Base-by-base conservation (phyloP, 2,329 filamentous ascomycete species). In the Penicillium sp. region DNA sequence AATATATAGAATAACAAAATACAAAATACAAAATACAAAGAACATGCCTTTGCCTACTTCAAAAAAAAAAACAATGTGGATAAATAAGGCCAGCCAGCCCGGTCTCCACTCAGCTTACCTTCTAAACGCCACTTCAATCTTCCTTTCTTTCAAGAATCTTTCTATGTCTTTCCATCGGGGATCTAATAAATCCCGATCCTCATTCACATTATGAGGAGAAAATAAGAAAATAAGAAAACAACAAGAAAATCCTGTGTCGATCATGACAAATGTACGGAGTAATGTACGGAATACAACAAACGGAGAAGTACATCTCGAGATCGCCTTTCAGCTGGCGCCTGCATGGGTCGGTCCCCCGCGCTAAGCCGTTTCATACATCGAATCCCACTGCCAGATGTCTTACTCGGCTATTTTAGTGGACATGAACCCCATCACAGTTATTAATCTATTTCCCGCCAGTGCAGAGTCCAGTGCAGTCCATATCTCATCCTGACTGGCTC, bases 371-470 rank as follows among this genome's bases (percentile, higher is more conserved):
- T 34, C 49, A 26, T 34, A 10, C 44, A 29, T 29, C 61, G 50
- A 63, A 63, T 63, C 61, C 61, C 22, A 14, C 16, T 32, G 34
- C 50, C 24, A 13, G 14, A 31, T 34, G 14, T 47, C 24, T 14
- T 26, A 52, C 54, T 63, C 59, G 62, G 59, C 57, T 65, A 62
- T 54, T 34, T 9, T 52, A 47, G 43, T 42, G 43, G 49, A 10
- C 31, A n/a, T 8, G 13, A 22, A 50, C 14, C 14, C 8, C 13
- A 38, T 32, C 35, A 29, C n/a, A 20, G 18, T 16, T 34, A 32
- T 32, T 29, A 18, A 50, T 34, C 32, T 8, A 14, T 20, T n/a
- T 11, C 37, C 37, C 37, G 10, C 32, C 13, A 13, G 8, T 18
- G n/a, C n/a, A 18, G 4, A 8, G 40, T 29, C 24, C 1, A 29